Percentiles rank a stretch among this genome's conserved stretches.
phyloP scores from a whole-genome alignment of 208 protist genomes.

The Wallacemonas rigidus region DNA sequence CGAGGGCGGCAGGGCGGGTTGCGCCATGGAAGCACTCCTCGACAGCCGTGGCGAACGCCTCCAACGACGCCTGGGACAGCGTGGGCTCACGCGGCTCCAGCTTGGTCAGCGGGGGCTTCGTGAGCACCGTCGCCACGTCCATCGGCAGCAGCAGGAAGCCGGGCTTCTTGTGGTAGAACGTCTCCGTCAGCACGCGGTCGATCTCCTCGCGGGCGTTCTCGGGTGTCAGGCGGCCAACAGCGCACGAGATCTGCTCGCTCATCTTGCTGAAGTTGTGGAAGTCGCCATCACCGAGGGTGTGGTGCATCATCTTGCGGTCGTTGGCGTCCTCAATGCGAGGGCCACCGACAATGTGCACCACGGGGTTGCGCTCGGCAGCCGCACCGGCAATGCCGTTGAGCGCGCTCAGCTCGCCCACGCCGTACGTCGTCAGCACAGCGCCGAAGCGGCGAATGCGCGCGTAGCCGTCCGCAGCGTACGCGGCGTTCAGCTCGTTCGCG shows the following conservation, averaged over 20 bases:
- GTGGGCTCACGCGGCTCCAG: constrained; percentile 9
- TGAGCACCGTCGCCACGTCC: constrained; percentile 24
- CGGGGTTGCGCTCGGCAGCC: constrained; percentile 34
- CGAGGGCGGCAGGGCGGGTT: constrained; percentile 21
- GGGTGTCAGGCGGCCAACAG: constrained; percentile 7
- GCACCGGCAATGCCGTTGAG: constrained; percentile 45
- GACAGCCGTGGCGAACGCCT: constrained; percentile 26
- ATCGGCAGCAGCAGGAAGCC: constrained; percentile 40
- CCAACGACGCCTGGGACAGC: constrained; percentile 13
- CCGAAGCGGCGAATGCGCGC: constrained; percentile 46
- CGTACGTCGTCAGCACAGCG: constrained; percentile 52
- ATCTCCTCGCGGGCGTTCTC: constrained; percentile 36
- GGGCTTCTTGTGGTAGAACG: constrained; percentile 30
- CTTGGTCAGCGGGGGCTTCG: constrained; percentile 15
- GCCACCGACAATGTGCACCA: constrained; percentile 44
- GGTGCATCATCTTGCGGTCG: constrained; percentile 30
- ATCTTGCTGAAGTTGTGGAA: constrained; percentile 36
- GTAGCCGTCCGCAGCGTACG: constrained; percentile 53
- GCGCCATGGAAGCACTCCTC: constrained; percentile 31
- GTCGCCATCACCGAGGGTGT: constrained; percentile 39
- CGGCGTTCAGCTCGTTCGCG: constrained; percentile 58
- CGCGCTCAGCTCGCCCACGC: constrained; percentile 52
- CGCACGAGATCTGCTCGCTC: constrained; percentile 32
- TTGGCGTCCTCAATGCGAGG: constrained; percentile 28
- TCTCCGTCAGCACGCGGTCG: constrained; percentile 30